Evolutionary conservation across 345 rosid species (phyloP).

Genomic region (Rhodomyrtus tomentosa): DNA sequence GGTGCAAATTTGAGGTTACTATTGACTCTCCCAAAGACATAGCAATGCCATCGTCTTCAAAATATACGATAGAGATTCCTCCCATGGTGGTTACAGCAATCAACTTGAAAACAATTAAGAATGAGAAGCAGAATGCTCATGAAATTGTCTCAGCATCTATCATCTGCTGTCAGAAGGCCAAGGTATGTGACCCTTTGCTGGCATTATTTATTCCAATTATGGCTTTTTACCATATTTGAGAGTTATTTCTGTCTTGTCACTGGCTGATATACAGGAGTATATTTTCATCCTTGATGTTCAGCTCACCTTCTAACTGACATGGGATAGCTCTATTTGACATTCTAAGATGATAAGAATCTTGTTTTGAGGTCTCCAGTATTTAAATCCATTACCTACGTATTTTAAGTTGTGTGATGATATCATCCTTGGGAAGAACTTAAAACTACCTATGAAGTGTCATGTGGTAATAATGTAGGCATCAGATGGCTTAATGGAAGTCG

Average conservation of each 20-base stretch:
- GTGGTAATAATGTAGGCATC: not conserved
- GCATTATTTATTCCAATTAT: not conserved
- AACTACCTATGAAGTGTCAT: not conserved
- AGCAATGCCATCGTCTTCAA: slow-evolving; percentile 35
- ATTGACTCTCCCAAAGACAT: slow-evolving; percentile 65
- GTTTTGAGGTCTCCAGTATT: not conserved
- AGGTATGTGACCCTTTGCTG: slow-evolving; percentile 37
- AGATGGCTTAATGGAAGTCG: not conserved
- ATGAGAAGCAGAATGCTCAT: slow-evolving; percentile 70
- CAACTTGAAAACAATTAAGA: slow-evolving; percentile 75
- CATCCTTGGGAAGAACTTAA: not conserved
- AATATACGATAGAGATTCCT: slow-evolving; percentile 46
- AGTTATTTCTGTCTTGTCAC: not conserved
- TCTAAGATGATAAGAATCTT: not conserved
- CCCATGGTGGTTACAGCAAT: slow-evolving; percentile 85
- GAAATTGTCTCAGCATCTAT: slow-evolving; percentile 92
- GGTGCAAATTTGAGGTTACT: slow-evolving; percentile 90
- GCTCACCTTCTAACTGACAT: not conserved
- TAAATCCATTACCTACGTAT: not conserved
- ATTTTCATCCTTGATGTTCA: not conserved
- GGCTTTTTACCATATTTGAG: not conserved
- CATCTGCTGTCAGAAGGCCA: slow-evolving; percentile 83
- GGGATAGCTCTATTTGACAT: not conserved
- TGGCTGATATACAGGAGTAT: not conserved
- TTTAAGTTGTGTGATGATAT: not conserved